A percentile compares a stretch with the other conserved stretches of the same genome.
These are phyloP conservation scores for Aspergillus quadrilineatus DNA, from an alignment of 2,329 filamentous ascomycete species.

Conservation along the genomic window DNA sequence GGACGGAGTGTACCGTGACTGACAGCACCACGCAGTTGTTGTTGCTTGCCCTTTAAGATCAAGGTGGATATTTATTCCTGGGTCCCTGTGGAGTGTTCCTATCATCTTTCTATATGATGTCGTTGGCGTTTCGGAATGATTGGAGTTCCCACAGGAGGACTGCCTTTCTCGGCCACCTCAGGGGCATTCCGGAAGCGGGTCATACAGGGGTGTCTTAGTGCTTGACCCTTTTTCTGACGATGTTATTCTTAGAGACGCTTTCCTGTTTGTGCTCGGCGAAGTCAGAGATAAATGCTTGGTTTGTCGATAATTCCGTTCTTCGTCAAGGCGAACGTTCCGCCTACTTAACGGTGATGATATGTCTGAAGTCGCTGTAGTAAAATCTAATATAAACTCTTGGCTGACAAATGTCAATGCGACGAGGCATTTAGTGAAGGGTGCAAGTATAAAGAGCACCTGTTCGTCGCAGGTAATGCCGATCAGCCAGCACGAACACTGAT, in stretches of 20 bases:
- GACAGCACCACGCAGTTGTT: not conserved
- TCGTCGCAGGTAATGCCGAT: not conserved
- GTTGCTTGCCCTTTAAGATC: not conserved
- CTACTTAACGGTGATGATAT: not conserved
- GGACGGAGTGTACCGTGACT: no score
- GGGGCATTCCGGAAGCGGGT: not conserved
- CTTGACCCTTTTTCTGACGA: not conserved
- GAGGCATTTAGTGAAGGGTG: not conserved
- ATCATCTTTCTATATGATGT: not conserved
- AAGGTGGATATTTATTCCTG: not conserved
- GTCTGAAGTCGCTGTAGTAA: not conserved
- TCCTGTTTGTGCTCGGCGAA: not conserved
- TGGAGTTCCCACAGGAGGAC: not conserved
- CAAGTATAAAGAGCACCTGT: constrained; percentile 1
- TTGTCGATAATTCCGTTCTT: not conserved
- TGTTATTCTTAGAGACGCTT: not conserved
- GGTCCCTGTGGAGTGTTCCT: not conserved
- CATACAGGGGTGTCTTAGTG: not conserved
- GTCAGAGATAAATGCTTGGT: not conserved
- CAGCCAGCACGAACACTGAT: not conserved
- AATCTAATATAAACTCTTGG: not conserved
- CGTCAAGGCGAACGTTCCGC: not conserved
- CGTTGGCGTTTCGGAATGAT: not conserved
- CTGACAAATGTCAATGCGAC: not conserved
- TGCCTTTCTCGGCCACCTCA: not conserved